These are phyloP conservation scores for Brasilioporus rufonigricans DNA, from an alignment of 768 basidiomycete species.

Conservation along the genomic window DNA sequence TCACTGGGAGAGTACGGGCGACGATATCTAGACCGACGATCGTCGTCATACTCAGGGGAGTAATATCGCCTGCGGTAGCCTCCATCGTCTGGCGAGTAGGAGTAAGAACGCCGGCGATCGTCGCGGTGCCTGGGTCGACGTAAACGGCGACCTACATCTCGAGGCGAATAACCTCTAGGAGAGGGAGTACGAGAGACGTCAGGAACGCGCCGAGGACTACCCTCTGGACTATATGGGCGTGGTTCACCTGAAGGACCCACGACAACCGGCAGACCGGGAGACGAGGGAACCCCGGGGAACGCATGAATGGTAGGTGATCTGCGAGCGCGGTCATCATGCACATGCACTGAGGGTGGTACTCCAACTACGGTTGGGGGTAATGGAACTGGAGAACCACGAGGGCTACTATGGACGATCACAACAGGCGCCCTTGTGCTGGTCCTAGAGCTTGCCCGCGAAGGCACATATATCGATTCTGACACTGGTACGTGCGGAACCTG, in stretches of 20 bases:
- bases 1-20: slow-evolving; percentile 19
- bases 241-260: slow-evolving; percentile 10
- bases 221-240: slow-evolving; percentile 10
- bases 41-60: slow-evolving; percentile 14
- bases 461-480: slow-evolving; percentile 2
- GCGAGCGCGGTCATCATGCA: slow-evolving; percentile 7
- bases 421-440: slow-evolving; percentile 10
- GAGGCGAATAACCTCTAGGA: slow-evolving; percentile 1
- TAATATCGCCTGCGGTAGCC: slow-evolving; percentile 4
- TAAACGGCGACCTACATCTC: slow-evolving; percentile 1
- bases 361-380: slow-evolving; percentile 21
- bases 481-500: slow-evolving; percentile 4
- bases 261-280: slow-evolving; percentile 2
- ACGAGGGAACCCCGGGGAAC: slow-evolving; percentile 10
- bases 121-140: not conserved
- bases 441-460: slow-evolving; percentile 21
- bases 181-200: slow-evolving; percentile 8
- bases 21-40: slow-evolving; percentile 6
- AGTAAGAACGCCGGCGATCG: slow-evolving; percentile 23
- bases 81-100: slow-evolving; percentile 19
- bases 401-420: slow-evolving; percentile 15
- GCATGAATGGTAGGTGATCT: slow-evolving; percentile 28
- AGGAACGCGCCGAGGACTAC: not conserved
- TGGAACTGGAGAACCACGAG: slow-evolving; percentile 21
- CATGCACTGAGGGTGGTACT: slow-evolving; percentile 7